Evolutionary conservation across 176 grass and related monocot species (phyloP).

Genomic region (Miscanthus lutarioriparius): DNA sequence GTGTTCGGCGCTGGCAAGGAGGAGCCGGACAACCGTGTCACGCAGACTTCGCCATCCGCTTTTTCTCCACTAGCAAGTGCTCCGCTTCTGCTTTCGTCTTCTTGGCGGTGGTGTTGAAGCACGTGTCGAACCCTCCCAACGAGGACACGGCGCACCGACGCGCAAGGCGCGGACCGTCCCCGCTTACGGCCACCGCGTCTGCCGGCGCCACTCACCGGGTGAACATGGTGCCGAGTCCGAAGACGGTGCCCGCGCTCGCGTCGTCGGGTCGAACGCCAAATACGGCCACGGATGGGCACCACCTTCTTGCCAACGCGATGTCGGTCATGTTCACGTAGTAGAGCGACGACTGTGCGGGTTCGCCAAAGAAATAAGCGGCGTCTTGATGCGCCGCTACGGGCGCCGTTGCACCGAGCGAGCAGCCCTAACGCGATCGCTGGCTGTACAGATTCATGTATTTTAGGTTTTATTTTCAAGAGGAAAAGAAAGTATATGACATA

Average conservation of each 20-base stretch:
- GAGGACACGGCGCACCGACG: constrained; percentile 47
- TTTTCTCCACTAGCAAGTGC: too few relatives aligned
- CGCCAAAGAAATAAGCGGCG: constrained; percentile 60
- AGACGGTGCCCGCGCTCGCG: constrained; percentile 71
- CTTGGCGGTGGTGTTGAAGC: constrained; percentile 72
- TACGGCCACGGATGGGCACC: constrained; percentile 31
- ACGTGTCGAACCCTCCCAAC: constrained; percentile 90
- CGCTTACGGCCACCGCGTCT: constrained; percentile 64
- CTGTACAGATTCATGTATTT: too few relatives aligned
- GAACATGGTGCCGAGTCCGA: constrained; percentile 90
- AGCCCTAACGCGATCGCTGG: too few relatives aligned
- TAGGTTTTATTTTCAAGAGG: too few relatives aligned
- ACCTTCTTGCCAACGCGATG: constrained; percentile 61
- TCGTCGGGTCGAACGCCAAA: constrained; percentile 70
- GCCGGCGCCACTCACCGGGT: constrained; percentile 67
- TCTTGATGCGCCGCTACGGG: constrained; percentile 69
- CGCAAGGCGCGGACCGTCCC: constrained; percentile 70
- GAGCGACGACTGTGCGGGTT: constrained; percentile 74
- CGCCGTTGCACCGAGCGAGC: constrained; percentile 61
- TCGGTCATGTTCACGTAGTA: constrained; percentile 94
- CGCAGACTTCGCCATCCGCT: too few relatives aligned
- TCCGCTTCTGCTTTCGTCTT: too few relatives aligned
- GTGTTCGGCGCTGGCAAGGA: too few relatives aligned
- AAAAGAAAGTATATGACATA: too few relatives aligned
- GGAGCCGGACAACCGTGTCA: too few relatives aligned